phyloP scores from a whole-genome alignment of 768 basidiomycete species.

The Russula foetens region DNA sequence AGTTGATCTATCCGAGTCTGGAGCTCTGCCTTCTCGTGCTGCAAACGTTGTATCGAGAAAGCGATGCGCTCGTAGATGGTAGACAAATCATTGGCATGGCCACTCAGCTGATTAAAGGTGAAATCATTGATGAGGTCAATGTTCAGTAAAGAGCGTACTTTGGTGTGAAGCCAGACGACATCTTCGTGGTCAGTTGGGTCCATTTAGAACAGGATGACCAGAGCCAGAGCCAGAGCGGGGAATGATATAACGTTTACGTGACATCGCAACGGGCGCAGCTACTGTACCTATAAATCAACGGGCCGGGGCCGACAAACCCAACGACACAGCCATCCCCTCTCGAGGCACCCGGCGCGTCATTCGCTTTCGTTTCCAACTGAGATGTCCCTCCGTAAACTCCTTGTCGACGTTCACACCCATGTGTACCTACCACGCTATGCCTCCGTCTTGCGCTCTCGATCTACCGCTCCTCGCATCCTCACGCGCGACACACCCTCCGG shows the following conservation, averaged over 20 bases:
- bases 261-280: neutral
- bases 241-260: neutral
- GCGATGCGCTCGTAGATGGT: slow-evolving; percentile 28
- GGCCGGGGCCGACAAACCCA: no score
- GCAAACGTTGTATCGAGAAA: slow-evolving; percentile 18
- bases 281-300: no score
- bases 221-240: no score
- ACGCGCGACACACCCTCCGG: slow-evolving; percentile 38
- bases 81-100: neutral
- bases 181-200: slow-evolving; percentile 6
- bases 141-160: neutral
- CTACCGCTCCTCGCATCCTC: slow-evolving; percentile 60
- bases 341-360: no score
- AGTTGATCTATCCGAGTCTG: slow-evolving; percentile 31
- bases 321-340: no score
- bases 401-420: slow-evolving; percentile 84
- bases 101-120: neutral
- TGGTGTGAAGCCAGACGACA: slow-evolving; percentile 2
- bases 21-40: slow-evolving; percentile 23
- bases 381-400: slow-evolving; percentile 27
- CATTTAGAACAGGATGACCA: neutral
- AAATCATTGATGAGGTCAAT: neutral
- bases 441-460: slow-evolving; percentile 55
- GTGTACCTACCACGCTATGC: slow-evolving; percentile 79
- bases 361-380: no score